Conservation (phyloP, 139 green algal genomes). For the Volvox africanus region DNA sequence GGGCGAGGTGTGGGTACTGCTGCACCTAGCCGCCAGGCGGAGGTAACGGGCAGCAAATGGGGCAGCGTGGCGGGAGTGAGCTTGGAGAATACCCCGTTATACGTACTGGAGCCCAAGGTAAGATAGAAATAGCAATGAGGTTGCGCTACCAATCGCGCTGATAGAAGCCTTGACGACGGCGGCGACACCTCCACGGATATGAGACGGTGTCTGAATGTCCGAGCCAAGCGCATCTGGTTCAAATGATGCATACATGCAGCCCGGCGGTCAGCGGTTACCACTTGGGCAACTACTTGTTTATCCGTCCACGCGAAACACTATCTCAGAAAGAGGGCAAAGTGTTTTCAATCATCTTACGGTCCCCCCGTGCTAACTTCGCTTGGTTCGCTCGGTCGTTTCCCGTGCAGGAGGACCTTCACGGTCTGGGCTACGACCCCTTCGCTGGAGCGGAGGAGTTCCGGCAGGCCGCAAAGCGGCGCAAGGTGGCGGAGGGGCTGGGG, state of each 20-base stretch:
- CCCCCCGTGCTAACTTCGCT: no score
- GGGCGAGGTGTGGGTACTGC: constrained; percentile 79
- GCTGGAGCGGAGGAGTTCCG: constrained; percentile 90
- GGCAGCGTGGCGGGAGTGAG: constrained; percentile 72
- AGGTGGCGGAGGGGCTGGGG: constrained; percentile 17
- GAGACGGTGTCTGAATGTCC: no score
- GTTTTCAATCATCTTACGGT: no score
- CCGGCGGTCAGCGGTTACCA: no score
- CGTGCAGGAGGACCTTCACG: constrained; percentile 76
- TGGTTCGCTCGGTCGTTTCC: neutral
- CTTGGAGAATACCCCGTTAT: constrained; percentile 79
- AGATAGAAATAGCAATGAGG: neutral
- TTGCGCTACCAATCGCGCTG: no score
- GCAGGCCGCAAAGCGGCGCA: constrained; percentile 32
- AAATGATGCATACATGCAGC: no score
- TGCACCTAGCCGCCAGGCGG: constrained; percentile 2
- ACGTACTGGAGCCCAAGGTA: constrained; percentile 84
- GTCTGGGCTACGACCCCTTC: constrained; percentile 95
- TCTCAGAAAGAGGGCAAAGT: no score
- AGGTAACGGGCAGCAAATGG: constrained; percentile 66
- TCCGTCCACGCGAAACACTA: no score
- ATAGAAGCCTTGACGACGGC: no score
- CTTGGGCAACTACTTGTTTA: no score
- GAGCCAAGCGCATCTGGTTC: no score
- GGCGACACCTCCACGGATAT: no score